Evolutionary conservation across 805 yeast species (phyloP).

Genomic region (Ogataea siamensis): DNA sequence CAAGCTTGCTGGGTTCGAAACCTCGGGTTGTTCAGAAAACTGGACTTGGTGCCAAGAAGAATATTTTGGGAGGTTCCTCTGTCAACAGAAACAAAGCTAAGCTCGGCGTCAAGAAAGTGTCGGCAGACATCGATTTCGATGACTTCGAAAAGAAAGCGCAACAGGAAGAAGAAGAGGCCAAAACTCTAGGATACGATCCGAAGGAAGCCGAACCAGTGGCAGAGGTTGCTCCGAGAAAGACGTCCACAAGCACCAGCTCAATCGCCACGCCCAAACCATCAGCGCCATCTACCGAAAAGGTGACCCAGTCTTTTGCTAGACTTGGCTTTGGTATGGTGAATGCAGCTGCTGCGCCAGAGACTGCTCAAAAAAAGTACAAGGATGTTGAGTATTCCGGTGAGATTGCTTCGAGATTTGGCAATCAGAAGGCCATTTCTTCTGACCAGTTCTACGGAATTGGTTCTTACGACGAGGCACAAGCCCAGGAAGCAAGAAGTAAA

Average conservation of each 20-base stretch:
- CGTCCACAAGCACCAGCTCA: slow-evolving; percentile 16
- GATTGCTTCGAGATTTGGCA: slow-evolving; percentile 74
- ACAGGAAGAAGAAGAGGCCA: slow-evolving; percentile 72
- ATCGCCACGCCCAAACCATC: slow-evolving; percentile 22
- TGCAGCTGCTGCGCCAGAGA: slow-evolving; percentile 46
- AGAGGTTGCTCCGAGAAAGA: slow-evolving; percentile 18
- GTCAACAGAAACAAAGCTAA: slow-evolving; percentile 58
- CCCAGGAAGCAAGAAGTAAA: slow-evolving; percentile 78
- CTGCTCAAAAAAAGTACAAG: slow-evolving; percentile 29
- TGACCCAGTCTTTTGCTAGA: slow-evolving; percentile 72
- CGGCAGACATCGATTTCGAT: slow-evolving; percentile 52
- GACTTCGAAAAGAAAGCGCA: slow-evolving; percentile 75
- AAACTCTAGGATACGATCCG: slow-evolving; percentile 52
- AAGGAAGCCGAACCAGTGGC: slow-evolving; percentile 18
- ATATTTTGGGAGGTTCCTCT: slow-evolving; percentile 41
- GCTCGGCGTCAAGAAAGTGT: slow-evolving; percentile 55
- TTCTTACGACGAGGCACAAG: slow-evolving; percentile 70
- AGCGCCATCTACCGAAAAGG: slow-evolving; percentile 37
- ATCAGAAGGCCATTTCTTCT: slow-evolving; percentile 91
- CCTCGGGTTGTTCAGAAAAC: slow-evolving; percentile 33
- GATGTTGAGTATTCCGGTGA: slow-evolving; percentile 64
- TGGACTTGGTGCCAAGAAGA: slow-evolving; percentile 26
- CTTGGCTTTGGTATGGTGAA: slow-evolving; percentile 88
- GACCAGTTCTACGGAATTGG: slow-evolving; percentile 94
- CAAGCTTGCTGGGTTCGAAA: slow-evolving; percentile 27